Percentiles rank a stretch among this genome's conserved stretches.
Conservation (phyloP, 805 yeast genomes). For the Sugiyamaella smithiae region DNA sequence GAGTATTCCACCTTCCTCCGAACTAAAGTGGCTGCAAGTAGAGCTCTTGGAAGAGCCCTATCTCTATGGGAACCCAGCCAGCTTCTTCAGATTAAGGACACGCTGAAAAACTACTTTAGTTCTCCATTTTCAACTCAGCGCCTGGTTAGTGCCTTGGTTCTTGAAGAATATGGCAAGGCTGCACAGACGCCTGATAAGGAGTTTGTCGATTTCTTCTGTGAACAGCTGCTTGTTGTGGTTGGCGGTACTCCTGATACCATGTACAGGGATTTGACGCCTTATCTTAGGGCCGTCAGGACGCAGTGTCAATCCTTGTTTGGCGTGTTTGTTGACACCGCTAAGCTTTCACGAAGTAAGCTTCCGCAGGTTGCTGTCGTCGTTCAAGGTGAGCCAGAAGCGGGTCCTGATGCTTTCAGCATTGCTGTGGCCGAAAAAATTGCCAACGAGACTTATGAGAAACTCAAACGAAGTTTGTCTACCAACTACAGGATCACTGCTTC, state of each 20-base stretch:
- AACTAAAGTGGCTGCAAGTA: slow-evolving; percentile 72
- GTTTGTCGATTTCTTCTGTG: slow-evolving; percentile 17
- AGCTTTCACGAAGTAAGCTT: slow-evolving; percentile 62
- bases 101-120: slow-evolving; percentile 38
- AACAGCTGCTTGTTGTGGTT: slow-evolving; percentile 16
- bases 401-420: slow-evolving; percentile 86
- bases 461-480: slow-evolving; percentile 61
- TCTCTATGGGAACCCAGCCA: slow-evolving; percentile 22
- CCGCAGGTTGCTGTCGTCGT: slow-evolving; percentile 88
- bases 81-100: slow-evolving; percentile 16
- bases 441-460: slow-evolving; percentile 60
- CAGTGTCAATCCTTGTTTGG: slow-evolving; percentile 81
- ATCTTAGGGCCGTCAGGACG: slow-evolving; percentile 77
- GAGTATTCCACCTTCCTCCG: slow-evolving; percentile 71
- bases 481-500: slow-evolving; percentile 67
- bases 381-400: slow-evolving; percentile 92
- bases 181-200: slow-evolving; percentile 8
- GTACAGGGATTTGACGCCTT: slow-evolving; percentile 83
- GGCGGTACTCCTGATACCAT: slow-evolving; percentile 39
- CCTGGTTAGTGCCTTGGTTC: slow-evolving; percentile 60
- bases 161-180: slow-evolving; percentile 55
- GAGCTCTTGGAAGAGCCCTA: slow-evolving; percentile 61
- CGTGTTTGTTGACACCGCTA: slow-evolving; percentile 74
- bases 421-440: slow-evolving; percentile 71
- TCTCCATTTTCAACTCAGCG: slow-evolving; percentile 80